Conservation (phyloP, 805 yeast genomes). For the Candida alai region DNA sequence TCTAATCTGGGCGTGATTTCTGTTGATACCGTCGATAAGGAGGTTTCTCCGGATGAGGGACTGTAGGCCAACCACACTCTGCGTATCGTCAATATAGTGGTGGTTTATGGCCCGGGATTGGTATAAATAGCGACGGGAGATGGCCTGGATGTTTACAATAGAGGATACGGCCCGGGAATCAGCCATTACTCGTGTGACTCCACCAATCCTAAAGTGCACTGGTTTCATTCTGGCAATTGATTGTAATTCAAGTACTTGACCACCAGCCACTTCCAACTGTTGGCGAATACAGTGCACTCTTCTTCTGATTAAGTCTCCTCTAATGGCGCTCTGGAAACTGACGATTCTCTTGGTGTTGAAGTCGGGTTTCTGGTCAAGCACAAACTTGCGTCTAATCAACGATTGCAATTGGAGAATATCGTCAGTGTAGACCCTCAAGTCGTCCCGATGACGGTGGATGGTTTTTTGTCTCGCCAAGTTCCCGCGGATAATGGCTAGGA, state of each 20-base stretch:
- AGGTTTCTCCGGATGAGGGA: constrained; percentile 35
- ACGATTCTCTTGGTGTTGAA: constrained; percentile 17
- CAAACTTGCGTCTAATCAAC: constrained; percentile 25
- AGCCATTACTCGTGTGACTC: background rate
- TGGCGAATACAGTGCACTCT: constrained; percentile 9
- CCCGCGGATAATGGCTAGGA: constrained; percentile 55
- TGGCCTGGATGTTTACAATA: constrained; percentile 27
- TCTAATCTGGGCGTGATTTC: constrained; percentile 8
- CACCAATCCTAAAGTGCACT: no score
- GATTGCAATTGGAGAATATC: constrained; percentile 41
- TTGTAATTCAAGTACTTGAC: constrained; percentile 34
- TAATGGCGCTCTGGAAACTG: constrained; percentile 39
- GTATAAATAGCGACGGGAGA: constrained; percentile 23
- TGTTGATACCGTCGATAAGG: constrained; percentile 23
- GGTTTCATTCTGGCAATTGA: constrained; percentile 27
- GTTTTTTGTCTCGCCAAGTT: constrained; percentile 28
- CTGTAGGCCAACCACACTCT: constrained; percentile 28
- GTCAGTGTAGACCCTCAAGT: constrained; percentile 22
- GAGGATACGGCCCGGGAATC: constrained; percentile 16
- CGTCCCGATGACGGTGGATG: constrained; percentile 33
- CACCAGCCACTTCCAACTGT: constrained; percentile 10
- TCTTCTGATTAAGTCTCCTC: constrained; percentile 37
- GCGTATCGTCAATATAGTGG: constrained; percentile 17
- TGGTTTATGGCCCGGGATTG: constrained; percentile 14
- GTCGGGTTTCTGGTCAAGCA: constrained; percentile 8